Conservation (phyloP, 306 rosid genomes). For the Sechiopsis laciniata region DNA sequence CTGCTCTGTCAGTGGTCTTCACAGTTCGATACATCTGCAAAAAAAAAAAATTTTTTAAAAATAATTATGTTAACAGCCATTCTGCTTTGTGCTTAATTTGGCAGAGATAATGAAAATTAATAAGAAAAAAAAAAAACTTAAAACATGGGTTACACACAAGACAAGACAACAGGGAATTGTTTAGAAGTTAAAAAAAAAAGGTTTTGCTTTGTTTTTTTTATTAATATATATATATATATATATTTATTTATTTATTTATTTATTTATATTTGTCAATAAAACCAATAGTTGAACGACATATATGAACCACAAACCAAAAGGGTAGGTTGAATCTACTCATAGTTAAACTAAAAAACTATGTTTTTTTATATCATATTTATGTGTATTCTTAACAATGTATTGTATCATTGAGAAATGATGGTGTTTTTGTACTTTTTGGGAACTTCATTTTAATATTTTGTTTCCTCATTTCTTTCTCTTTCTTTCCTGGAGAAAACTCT, state of each 20-base stretch:
- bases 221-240: background rate
- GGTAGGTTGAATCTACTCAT: no score
- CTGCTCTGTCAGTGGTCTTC: slow-evolving; percentile 81
- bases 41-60: slow-evolving; percentile 21
- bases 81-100: slow-evolving; percentile 1
- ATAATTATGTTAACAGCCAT: background rate
- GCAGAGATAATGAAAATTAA: slow-evolving; percentile 8
- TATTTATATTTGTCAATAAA: no score
- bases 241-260: background rate
- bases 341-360: no score
- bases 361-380: background rate
- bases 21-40: slow-evolving; percentile 96
- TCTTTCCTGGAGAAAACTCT: background rate
- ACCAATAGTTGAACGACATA: no score
- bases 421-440: slow-evolving; percentile 50
- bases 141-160: background rate
- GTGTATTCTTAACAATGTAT: slow-evolving; percentile 35
- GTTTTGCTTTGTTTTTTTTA: background rate
- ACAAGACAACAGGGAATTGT: no score
- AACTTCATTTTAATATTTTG: slow-evolving; percentile 21
- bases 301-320: no score
- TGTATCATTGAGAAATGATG: slow-evolving; percentile 92
- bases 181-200: background rate
- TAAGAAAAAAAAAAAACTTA: background rate
- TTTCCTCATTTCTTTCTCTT: slow-evolving; percentile 14